Percentiles rank a stretch among this genome's conserved stretches.
phyloP scores from a whole-genome alignment of 192 early-diverging fungal genomes.

The Spizellomyces sp. region DNA sequence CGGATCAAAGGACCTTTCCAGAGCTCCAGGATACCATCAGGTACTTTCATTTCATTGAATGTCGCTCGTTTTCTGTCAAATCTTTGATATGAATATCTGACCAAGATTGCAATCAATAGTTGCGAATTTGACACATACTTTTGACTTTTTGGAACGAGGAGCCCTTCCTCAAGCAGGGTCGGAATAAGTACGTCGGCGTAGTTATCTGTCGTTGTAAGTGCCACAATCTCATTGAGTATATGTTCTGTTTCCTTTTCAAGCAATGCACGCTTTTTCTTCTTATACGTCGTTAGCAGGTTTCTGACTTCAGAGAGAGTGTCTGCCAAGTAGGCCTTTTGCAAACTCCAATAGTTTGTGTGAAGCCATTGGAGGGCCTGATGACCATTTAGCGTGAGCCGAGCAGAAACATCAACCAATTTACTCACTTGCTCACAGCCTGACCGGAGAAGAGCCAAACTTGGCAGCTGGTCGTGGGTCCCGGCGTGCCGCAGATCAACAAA shows the following conservation, averaged over 20 bases:
- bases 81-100: not conserved
- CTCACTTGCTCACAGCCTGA: conserved; percentile 43
- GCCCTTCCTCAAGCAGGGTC: conserved; percentile 33
- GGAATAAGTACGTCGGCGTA: conserved; percentile 46
- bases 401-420: not conserved
- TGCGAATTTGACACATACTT: not conserved
- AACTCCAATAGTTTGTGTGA: conserved; percentile 50
- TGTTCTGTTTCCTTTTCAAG: not conserved
- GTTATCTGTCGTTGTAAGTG: conserved; percentile 34
- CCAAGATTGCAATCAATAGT: not conserved
- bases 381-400: not conserved
- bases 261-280: conserved; percentile 1
- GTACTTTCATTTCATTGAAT: not conserved
- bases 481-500: conserved; percentile 62
- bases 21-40: not conserved
- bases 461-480: conserved; percentile 57
- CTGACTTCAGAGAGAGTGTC: conserved; percentile 28
- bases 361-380: conserved; percentile 53
- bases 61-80: conserved; percentile 13
- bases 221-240: conserved; percentile 26
- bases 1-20: conserved; percentile 32
- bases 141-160: conserved; percentile 29
- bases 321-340: conserved; percentile 41
- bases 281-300: conserved; percentile 21
- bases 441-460: conserved; percentile 43